Conservation (phyloP, 352 stramenopile species). For the Albugo laibachii region DNA sequence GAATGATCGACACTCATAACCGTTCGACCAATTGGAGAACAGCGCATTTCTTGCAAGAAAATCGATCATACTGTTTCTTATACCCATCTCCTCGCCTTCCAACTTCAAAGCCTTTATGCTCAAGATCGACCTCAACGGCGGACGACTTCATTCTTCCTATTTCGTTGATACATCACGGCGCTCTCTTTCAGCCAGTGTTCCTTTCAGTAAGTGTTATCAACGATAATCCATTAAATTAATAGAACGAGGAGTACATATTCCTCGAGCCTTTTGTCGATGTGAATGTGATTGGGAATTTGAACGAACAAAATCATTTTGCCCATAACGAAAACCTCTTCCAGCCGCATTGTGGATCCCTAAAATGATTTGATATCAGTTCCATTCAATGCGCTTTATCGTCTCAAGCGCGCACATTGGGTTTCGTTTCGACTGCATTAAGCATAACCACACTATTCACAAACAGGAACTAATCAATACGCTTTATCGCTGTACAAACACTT, state of each 20-base stretch:
- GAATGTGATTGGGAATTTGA: slow-evolving; percentile 73
- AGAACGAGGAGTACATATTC: slow-evolving; percentile 30
- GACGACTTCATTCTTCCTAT: too few relatives aligned
- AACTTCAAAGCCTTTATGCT: too few relatives aligned
- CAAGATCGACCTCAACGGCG: too few relatives aligned
- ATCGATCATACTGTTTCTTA: too few relatives aligned
- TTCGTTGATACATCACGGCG: too few relatives aligned
- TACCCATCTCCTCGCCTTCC: too few relatives aligned
- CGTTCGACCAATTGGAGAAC: too few relatives aligned
- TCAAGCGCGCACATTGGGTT: slow-evolving; percentile 24
- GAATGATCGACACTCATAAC: too few relatives aligned
- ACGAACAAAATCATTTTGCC: slow-evolving; percentile 71
- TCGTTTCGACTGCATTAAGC: slow-evolving; percentile 50
- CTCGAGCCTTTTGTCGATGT: slow-evolving; percentile 53
- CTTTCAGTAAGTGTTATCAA: too few relatives aligned
- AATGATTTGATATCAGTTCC: background rate
- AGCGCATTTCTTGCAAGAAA: too few relatives aligned
- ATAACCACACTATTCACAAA: slow-evolving; percentile 29
- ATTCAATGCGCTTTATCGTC: background rate
- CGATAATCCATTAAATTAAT: too few relatives aligned
- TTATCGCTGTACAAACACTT: slow-evolving; percentile 1
- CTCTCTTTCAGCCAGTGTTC: too few relatives aligned
- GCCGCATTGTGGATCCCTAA: slow-evolving; percentile 27
- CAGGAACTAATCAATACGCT: background rate
- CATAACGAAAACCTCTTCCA: slow-evolving; percentile 81